Evolutionary conservation across 108 stramenopile genomes (phyloP), one percentile per base, ranked within the genome.

Genomic region (Stephanodiscus triporus): DNA sequence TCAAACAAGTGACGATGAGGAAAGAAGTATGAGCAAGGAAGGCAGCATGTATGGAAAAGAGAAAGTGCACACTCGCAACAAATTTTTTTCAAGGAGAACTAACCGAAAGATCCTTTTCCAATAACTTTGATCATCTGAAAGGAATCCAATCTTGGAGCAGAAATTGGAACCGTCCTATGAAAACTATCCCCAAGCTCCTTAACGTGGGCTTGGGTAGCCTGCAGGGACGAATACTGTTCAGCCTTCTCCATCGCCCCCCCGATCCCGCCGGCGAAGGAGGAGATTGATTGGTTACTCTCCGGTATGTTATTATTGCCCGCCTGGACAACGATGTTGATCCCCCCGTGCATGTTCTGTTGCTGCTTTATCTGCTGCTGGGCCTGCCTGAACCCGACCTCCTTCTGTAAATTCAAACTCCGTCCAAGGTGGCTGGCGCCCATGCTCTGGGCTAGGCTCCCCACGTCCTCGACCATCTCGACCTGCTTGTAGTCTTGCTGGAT

Each of bases 71-170:
- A 24, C 24, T 26, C 20, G 26, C 20, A 11, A 56, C 19, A 23
- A 24, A n/a, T n/a, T n/a, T n/a, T n/a, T 13, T 48, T 23, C 9
- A 32, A 3, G 13, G n/a, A 61, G 26, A 7, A 84, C 94, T 86
- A 84, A 88, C 97, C 97, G 77, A 96, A 98, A 27, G 93, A 94
- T 20, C 97, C 97, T 64, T 95, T 95, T 34, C 97, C 97, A 64
- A 98, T 89, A 50, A 98, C 97, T 51, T 87, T 88, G 62, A 95
- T 85, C 73, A 91, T 85, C 51, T 93, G 88, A 82, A 95, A 97
- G 16, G 92, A 89, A 74, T 95, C 95, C 68, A 95, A 78, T 27
- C 85, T 73, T 11, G 95, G 91, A 16, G 90, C 82, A 14, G 88
- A 90, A 22, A 90, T 72, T 9, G 89, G 86, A 48, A 79, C 67